Evolutionary conservation across 805 yeast species (phyloP).

Genomic region (Saturnispora sanitii): DNA sequence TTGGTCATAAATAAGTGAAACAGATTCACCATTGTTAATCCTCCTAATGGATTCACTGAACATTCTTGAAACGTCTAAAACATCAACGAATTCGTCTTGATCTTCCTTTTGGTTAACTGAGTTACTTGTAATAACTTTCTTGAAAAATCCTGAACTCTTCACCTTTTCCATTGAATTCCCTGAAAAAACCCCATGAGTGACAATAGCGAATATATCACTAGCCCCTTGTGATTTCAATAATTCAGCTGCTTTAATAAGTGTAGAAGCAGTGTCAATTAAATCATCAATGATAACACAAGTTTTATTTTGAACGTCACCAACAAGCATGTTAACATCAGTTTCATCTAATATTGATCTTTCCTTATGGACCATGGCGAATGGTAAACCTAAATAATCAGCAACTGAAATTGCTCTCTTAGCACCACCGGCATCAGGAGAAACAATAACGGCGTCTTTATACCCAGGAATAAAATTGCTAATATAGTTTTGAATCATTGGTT

Average conservation of each 20-base stretch:
- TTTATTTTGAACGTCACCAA: constrained; percentile 83
- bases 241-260: constrained; percentile 87
- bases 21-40: constrained; percentile 95
- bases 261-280: constrained; percentile 85
- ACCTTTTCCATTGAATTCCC: constrained; percentile 82
- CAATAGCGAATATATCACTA: constrained; percentile 69
- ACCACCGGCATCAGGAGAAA: constrained; percentile 98
- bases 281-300: constrained; percentile 92
- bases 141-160: constrained; percentile 50
- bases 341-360: constrained; percentile 48
- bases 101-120: constrained; percentile 80
- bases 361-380: constrained; percentile 92
- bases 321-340: constrained; percentile 71
- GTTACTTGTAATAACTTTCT: constrained; percentile 80
- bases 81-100: constrained; percentile 44
- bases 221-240: constrained; percentile 92
- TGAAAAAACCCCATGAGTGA: constrained; percentile 87
- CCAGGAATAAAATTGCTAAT: constrained; percentile 70
- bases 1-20: constrained; percentile 85
- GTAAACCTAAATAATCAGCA: constrained; percentile 81
- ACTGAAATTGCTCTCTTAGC: constrained; percentile 93
- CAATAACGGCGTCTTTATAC: constrained; percentile 77
- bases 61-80: constrained; percentile 77
- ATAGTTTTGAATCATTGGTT: constrained; percentile 80
- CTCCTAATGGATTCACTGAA: constrained; percentile 94